A percentile compares a stretch with the other conserved stretches of the same genome.
These are phyloP conservation scores for Periconia sp. DNA, from an alignment of 2,329 filamentous ascomycete genomes.

Conservation along the genomic window DNA sequence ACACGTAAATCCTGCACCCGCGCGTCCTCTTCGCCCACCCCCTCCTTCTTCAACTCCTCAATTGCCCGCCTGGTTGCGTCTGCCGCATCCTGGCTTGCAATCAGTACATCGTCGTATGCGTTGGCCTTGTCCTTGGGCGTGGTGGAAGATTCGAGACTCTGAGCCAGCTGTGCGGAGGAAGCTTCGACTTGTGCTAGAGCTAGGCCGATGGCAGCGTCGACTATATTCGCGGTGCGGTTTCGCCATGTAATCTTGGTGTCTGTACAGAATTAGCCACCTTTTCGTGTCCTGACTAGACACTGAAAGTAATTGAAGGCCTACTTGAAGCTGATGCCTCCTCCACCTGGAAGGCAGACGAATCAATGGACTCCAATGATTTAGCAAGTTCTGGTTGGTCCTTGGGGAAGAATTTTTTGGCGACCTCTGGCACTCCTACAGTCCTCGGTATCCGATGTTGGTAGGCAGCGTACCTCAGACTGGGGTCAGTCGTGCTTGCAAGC, in stretches of 20 bases:
- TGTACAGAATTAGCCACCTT: conserved; percentile 15
- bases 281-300: background rate
- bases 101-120: conserved; percentile 88
- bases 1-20: conserved; percentile 93
- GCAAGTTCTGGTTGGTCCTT: conserved; percentile 64
- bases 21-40: conserved; percentile 77
- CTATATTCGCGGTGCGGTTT: conserved; percentile 79
- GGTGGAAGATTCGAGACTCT: conserved; percentile 44
- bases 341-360: conserved; percentile 54
- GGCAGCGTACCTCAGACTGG: conserved; percentile 89
- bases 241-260: conserved; percentile 77
- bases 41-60: conserved; percentile 83
- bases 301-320: conserved; percentile 35
- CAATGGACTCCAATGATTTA: conserved; percentile 68
- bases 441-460: conserved; percentile 89
- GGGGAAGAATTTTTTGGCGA: conserved; percentile 79
- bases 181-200: conserved; percentile 71
- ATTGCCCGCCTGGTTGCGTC: conserved; percentile 93
- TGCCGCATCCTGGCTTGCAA: conserved; percentile 87
- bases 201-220: conserved; percentile 88
- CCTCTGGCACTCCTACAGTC: conserved; percentile 76
- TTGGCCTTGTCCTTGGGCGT: conserved; percentile 70
- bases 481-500: conserved; percentile 82
- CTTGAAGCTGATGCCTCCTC: conserved; percentile 54
- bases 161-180: conserved; percentile 55